phyloP scores from a whole-genome alignment of 257 asterid species.

The Nicotiana attenuata region DNA sequence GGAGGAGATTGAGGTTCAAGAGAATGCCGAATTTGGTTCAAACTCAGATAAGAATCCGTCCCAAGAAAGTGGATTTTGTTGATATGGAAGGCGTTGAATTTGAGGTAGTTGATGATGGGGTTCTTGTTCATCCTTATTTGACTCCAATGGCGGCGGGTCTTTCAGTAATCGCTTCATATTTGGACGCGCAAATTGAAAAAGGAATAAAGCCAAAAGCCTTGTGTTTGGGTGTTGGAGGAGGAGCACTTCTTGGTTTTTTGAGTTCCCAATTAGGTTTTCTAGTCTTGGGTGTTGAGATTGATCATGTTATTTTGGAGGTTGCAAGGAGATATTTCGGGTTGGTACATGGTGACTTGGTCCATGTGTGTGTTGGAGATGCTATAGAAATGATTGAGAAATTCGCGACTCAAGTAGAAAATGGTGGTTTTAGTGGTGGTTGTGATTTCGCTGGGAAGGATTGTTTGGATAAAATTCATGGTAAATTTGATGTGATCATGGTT shows the following conservation, averaged over 20 bases:
- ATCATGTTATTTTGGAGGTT: slow-evolving; percentile 42
- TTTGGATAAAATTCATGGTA: slow-evolving; percentile 8
- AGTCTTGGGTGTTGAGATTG: slow-evolving; percentile 76
- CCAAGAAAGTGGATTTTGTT: slow-evolving; percentile 11
- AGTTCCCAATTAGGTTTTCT: slow-evolving; percentile 40
- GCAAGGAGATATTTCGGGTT: slow-evolving; percentile 62
- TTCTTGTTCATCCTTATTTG: slow-evolving; percentile 71
- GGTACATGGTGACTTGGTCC: slow-evolving; percentile 32
- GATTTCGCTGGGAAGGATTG: neutral
- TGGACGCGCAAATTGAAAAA: slow-evolving; percentile 28
- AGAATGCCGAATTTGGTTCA: slow-evolving; percentile 88
- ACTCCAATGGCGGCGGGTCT: slow-evolving; percentile 79
- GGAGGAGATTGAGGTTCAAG: slow-evolving; percentile 89
- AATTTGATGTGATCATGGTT: slow-evolving; percentile 71
- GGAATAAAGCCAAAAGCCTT: slow-evolving; percentile 56
- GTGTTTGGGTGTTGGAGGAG: slow-evolving; percentile 94
- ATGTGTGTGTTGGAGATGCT: slow-evolving; percentile 53
- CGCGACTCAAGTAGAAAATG: slow-evolving; percentile 14
- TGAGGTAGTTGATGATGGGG: slow-evolving; percentile 37
- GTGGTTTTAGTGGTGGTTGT: neutral
- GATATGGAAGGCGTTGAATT: slow-evolving; percentile 38
- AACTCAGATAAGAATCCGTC: slow-evolving; percentile 55
- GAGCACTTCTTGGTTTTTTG: slow-evolving; percentile 69
- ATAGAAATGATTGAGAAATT: slow-evolving; percentile 36
- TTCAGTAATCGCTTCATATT: slow-evolving; percentile 33